Percentiles rank a stretch among this genome's conserved stretches.
phyloP scores from a whole-genome alignment of 768 basidiomycete species.

The Kwoniella heveanensis region DNA sequence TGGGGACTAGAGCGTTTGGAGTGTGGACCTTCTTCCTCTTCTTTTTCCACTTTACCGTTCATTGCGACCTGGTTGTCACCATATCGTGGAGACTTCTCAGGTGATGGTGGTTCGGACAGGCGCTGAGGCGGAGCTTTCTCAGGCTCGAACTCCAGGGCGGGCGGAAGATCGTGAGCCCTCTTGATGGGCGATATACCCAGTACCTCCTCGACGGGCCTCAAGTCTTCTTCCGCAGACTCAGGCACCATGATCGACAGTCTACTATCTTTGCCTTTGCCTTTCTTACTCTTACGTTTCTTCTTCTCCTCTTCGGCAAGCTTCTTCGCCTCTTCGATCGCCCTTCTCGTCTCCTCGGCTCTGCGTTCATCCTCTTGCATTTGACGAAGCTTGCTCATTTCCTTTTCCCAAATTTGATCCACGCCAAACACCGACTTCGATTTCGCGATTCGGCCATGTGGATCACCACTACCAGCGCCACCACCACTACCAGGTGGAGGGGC shows the following conservation, averaged over 20 bases:
- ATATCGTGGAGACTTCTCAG: background rate
- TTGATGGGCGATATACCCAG: slow-evolving; percentile 25
- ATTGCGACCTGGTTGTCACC: slow-evolving; percentile 24
- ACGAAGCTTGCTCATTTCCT: slow-evolving; percentile 77
- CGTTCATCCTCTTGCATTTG: slow-evolving; percentile 71
- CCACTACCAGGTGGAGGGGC: background rate
- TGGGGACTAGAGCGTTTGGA: background rate
- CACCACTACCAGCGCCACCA: background rate
- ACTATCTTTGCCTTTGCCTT: slow-evolving; percentile 36
- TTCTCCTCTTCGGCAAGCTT: slow-evolving; percentile 58
- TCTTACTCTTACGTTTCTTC: slow-evolving; percentile 39
- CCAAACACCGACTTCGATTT: slow-evolving; percentile 83
- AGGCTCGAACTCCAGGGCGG: slow-evolving; percentile 22
- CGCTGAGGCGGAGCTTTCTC: slow-evolving; percentile 7
- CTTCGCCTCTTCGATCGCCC: slow-evolving; percentile 60
- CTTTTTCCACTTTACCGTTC: too few species aligned
- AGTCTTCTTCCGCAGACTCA: slow-evolving; percentile 10
- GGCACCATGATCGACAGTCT: background rate
- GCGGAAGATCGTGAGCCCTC: slow-evolving; percentile 18
- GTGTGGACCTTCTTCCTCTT: background rate
- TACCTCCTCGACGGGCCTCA: slow-evolving; percentile 4
- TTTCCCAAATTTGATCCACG: slow-evolving; percentile 88
- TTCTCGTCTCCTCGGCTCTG: slow-evolving; percentile 56
- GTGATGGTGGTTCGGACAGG: background rate
- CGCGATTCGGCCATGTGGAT: slow-evolving; percentile 43